Base-by-base conservation (phyloP, 306 rosid genomes). In the Ziziphus jujuba region DNA sequence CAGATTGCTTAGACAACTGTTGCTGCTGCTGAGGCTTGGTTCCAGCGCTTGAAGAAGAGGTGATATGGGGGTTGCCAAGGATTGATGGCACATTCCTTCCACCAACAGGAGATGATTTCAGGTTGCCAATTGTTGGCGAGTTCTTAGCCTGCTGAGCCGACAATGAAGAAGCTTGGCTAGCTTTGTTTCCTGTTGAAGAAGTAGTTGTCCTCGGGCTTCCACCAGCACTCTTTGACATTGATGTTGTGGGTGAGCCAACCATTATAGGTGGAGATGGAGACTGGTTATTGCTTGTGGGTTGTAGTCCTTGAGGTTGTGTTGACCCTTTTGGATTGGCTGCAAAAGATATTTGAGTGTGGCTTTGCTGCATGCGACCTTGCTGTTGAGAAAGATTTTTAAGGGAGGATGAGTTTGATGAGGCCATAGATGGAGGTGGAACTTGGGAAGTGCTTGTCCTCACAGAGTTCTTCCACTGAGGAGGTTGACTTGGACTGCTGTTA, bases 401-500 rank as follows among this genome's bases (percentile, higher is more conserved):
- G 0, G 92, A 82, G 4, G 96, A 75, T 0, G 95, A 58, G 5
- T 87, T 77, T n/a, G 92, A 67, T 5, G 97, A 81, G 54, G 96
- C 70, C 77, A 85, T 56, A 7, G 98, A 73, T 6, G 87, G 72
- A 36, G 90, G 56, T 50, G 95, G 81, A 50, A 75, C 72, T 47
- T 87, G 87, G 20, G 97, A 69, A 50, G 87, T 63, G 48, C 70
- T 66, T 58, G 84, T 61, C 83, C 92, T 80, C 15, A 56, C 72
- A 69, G 95, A 67, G 76, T 72, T 95, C 73, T 95, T 95, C 99
- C 97, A 91, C 79, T 88, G 99, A 63, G 96, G 71, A 59, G 96
- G 85, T 58, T 95, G 97, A 56, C 86, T 69, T 60, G 89, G 87
- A 62, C 85, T 73, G 84, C 75, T 72, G 74, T 75, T 79, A 74